Conservation (phyloP, 2,329 filamentous ascomycete species). For the Paramyrothecium roridum region DNA sequence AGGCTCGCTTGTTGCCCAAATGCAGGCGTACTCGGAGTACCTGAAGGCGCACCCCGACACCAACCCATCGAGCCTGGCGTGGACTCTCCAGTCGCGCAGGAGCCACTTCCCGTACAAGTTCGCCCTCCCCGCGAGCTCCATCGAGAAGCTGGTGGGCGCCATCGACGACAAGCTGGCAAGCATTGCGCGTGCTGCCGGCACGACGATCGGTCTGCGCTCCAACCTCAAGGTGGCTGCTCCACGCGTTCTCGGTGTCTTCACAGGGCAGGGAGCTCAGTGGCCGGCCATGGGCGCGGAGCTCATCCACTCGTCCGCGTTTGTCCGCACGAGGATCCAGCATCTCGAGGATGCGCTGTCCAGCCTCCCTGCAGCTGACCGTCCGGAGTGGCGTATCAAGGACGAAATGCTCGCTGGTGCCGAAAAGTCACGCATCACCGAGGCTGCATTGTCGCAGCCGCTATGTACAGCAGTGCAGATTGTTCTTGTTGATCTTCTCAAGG, state of each 20-base stretch:
- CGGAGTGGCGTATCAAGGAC: slow-evolving; percentile 18
- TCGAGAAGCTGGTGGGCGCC: background rate
- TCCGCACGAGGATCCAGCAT: slow-evolving; percentile 9
- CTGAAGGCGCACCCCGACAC: background rate
- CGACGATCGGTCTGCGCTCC: slow-evolving; percentile 7
- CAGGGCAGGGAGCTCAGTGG: slow-evolving; percentile 29
- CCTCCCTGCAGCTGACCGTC: slow-evolving; percentile 15
- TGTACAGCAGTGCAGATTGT: slow-evolving; percentile 25
- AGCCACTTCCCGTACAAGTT: background rate
- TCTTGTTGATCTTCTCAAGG: slow-evolving; percentile 20
- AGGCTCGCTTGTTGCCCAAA: background rate
- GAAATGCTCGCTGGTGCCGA: slow-evolving; percentile 13
- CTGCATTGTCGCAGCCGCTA: slow-evolving; percentile 25
- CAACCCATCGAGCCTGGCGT: background rate
- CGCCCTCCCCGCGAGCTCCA: background rate
- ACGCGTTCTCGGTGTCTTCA: slow-evolving; percentile 25
- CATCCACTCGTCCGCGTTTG: slow-evolving; percentile 5
- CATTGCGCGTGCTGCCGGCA: background rate
- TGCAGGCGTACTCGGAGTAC: background rate
- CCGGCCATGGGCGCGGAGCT: slow-evolving; percentile 27
- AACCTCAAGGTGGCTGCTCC: slow-evolving; percentile 1
- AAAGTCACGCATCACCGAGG: slow-evolving; percentile 10
- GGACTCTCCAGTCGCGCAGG: background rate
- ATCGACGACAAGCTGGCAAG: slow-evolving; percentile 2
- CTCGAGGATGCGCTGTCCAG: slow-evolving; percentile 16